Percentiles rank a stretch among this genome's conserved stretches.
Evolutionary conservation across 176 grass and related monocot species (phyloP).

Genomic region (sorghum (Sorghum bicolor)): DNA sequence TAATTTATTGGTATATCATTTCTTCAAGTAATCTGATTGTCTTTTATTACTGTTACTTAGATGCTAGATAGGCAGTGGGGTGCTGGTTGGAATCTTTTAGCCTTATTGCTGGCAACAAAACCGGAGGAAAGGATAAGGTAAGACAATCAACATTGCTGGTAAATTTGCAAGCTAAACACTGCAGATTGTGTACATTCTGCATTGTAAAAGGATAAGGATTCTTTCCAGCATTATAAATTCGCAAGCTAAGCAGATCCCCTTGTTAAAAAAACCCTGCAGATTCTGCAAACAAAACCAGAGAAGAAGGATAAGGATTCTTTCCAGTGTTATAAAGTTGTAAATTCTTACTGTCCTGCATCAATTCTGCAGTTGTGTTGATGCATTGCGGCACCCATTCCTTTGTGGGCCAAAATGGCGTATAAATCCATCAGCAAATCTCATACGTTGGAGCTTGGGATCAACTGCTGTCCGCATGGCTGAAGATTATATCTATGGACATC

Average conservation of each 20-base stretch:
- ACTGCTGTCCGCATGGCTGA: conserved; percentile 88
- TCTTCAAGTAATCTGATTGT: conserved; percentile 29
- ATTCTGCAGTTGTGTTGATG: conserved; percentile 69
- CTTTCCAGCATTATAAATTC: conserved; percentile 4
- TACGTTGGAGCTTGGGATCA: conserved; percentile 87
- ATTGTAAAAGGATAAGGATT: background rate
- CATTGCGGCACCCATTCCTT: conserved; percentile 88
- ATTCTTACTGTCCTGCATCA: conserved; percentile 10
- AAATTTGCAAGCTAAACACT: background rate
- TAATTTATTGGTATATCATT: conserved; percentile 21
- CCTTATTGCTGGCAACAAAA: conserved; percentile 77
- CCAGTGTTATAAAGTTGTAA: background rate
- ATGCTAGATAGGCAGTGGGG: conserved; percentile 93
- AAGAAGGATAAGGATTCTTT: background rate
- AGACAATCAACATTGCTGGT: conserved; percentile 22
- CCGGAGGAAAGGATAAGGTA: conserved; percentile 89
- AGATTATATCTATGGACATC: conserved; percentile 92
- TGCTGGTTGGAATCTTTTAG: conserved; percentile 94
- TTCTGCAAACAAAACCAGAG: background rate
- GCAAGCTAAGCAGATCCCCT: background rate
- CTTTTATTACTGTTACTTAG: conserved; percentile 40
- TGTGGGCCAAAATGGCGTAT: conserved; percentile 95
- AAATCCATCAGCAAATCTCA: conserved; percentile 64
- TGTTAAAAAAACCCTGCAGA: background rate
- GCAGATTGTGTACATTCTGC: conserved; percentile 4